These are phyloP conservation scores for Oryza officinalis DNA, from an alignment of 176 grass and related monocot genomes.

Conservation along the genomic window DNA sequence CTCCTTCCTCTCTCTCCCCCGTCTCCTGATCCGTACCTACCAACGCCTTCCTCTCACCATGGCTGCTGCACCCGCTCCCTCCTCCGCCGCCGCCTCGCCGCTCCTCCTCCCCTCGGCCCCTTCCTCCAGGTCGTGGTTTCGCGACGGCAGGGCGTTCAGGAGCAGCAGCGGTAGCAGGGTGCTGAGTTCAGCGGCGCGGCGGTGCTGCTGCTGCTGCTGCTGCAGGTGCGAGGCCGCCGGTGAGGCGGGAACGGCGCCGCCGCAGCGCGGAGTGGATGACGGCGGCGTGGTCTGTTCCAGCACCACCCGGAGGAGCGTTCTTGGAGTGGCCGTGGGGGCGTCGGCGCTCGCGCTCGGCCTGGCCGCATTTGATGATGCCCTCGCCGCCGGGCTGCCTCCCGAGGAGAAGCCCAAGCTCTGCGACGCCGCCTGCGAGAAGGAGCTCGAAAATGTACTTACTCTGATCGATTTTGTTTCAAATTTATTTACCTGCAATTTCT, in stretches of 20 bases:
- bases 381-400: slow-evolving; percentile 83
- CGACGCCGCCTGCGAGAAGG: slow-evolving; percentile 65
- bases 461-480: background rate
- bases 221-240: background rate
- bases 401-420: slow-evolving; percentile 94
- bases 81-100: slow-evolving; percentile 45
- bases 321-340: slow-evolving; percentile 45
- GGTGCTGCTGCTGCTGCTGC: slow-evolving; percentile 22
- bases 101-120: slow-evolving; percentile 62
- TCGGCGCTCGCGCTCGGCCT: slow-evolving; percentile 38
- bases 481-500: background rate
- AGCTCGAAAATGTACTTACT: slow-evolving; percentile 78
- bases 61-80: slow-evolving; percentile 43
- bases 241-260: background rate
- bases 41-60: background rate
- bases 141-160: slow-evolving; percentile 11
- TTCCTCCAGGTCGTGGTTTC: slow-evolving; percentile 28
- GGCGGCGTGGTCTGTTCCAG: background rate
- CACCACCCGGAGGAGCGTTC: slow-evolving; percentile 37
- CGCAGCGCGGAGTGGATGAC: background rate
- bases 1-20: background rate
- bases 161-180: slow-evolving; percentile 15
- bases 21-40: background rate
- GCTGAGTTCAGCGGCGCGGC: background rate
- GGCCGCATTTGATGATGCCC: slow-evolving; percentile 14